A percentile compares a stretch with the other conserved stretches of the same genome.
phyloP scores from a whole-genome alignment of 2,329 filamentous ascomycete species.

The Fusarium falciforme region DNA sequence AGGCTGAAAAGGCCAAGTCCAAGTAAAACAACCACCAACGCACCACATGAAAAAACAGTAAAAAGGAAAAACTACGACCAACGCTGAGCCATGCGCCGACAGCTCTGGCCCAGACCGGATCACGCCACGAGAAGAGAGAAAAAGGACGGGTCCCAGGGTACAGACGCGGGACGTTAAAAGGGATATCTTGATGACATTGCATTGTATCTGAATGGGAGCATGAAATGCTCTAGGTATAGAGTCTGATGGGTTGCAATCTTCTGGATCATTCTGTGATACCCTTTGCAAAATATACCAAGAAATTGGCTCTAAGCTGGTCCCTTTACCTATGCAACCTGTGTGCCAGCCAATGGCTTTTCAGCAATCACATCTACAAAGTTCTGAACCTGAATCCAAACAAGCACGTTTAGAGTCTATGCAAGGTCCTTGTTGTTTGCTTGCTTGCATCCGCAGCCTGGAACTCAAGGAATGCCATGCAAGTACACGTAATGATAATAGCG shows the following conservation, averaged over 20 bases:
- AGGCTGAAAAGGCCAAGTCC: conserved; percentile 63
- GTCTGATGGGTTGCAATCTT: conserved; percentile 5
- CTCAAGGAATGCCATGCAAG: background rate
- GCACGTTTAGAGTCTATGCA: too few species aligned
- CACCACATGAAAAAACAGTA: background rate
- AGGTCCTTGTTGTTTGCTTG: too few species aligned
- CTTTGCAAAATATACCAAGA: conserved; percentile 30
- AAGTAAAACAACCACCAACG: conserved; percentile 33
- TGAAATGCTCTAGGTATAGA: background rate
- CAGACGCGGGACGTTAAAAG: background rate
- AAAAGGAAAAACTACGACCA: background rate
- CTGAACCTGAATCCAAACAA: background rate
- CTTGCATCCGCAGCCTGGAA: background rate
- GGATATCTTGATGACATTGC: conserved; percentile 16
- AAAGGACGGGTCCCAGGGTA: background rate
- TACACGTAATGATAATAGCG: conserved; percentile 11
- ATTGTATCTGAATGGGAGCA: background rate
- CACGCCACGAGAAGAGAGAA: background rate
- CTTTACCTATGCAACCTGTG: too few species aligned
- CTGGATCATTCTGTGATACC: conserved; percentile 31
- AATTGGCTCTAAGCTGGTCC: background rate
- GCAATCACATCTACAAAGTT: background rate
- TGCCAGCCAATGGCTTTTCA: background rate
- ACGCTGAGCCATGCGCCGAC: conserved; percentile 9
- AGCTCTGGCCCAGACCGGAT: conserved; percentile 7